Conservation (phyloP, 2,329 filamentous ascomycete species). For the Capronia epimyces region DNA sequence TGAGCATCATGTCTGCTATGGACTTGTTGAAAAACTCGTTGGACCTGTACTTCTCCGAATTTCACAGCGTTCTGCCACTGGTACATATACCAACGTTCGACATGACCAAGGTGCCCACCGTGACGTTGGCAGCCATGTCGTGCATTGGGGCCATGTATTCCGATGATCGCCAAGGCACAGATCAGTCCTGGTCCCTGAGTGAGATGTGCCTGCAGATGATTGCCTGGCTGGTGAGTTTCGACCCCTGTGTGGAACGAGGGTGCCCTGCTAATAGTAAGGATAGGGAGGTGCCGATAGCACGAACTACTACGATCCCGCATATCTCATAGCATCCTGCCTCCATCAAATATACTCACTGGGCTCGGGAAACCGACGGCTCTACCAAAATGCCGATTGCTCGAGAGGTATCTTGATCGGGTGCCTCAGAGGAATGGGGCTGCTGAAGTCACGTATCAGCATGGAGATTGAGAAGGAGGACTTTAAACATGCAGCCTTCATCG, state of each 20-base stretch:
- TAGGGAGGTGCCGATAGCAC: conserved; percentile 20
- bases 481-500: conserved; percentile 3
- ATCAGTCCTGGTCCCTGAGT: conserved; percentile 19
- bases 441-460: conserved; percentile 19
- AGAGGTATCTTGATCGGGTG: conserved; percentile 20
- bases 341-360: conserved; percentile 18
- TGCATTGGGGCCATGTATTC: conserved; percentile 24
- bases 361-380: conserved; percentile 19
- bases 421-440: conserved; percentile 21
- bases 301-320: conserved; percentile 16
- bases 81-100: conserved; percentile 21
- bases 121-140: conserved; percentile 21
- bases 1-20: conserved; percentile 16
- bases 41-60: conserved; percentile 21
- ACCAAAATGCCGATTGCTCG: conserved; percentile 21
- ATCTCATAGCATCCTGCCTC: conserved; percentile 15
- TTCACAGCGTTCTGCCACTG: conserved; percentile 18
- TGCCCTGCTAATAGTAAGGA: background rate
- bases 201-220: conserved; percentile 24
- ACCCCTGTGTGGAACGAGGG: background rate
- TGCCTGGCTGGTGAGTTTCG: conserved; percentile 16
- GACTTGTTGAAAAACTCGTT: conserved; percentile 19
- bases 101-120: conserved; percentile 18
- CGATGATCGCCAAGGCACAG: conserved; percentile 18
- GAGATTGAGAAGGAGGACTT: conserved; percentile 17